Conservation (phyloP, 495 filamentous ascomycete genomes). For the Cercophora scortea region DNA sequence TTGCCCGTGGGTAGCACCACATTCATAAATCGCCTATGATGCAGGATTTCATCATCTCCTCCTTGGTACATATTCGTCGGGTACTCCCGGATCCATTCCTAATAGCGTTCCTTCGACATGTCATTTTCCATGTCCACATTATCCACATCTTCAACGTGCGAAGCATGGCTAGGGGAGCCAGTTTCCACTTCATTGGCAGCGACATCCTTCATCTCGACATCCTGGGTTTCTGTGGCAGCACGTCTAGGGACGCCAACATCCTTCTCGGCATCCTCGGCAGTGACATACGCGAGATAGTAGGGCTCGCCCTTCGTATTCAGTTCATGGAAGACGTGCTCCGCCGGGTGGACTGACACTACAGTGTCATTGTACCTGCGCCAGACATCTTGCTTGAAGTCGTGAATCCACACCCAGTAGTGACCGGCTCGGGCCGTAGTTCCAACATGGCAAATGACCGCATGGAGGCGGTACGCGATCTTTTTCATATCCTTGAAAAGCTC, state of each 20-base stretch:
- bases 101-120: too few species aligned
- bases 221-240: too few species aligned
- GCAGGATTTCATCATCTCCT: too few species aligned
- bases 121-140: too few species aligned
- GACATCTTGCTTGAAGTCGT: conserved; percentile 68
- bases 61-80: too few species aligned
- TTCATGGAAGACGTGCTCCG: conserved; percentile 55
- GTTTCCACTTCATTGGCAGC: too few species aligned
- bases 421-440: conserved; percentile 54
- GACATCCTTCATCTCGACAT: too few species aligned
- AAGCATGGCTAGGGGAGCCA: too few species aligned
- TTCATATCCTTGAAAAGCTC: conserved; percentile 53
- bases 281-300: conserved; percentile 84
- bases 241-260: conserved; percentile 45
- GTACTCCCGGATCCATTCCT: too few species aligned
- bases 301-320: conserved; percentile 60
- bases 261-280: conserved; percentile 49
- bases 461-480: conserved; percentile 68
- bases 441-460: conserved; percentile 86
- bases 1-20: too few species aligned
- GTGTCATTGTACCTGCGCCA: conserved; percentile 97
- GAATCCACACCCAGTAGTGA: conserved; percentile 97
- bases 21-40: too few species aligned
- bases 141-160: too few species aligned
- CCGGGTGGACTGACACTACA: conserved; percentile 57